Evolutionary conservation across 805 yeast species (phyloP).

Genomic region (Suhomyces tanzawaensis): DNA sequence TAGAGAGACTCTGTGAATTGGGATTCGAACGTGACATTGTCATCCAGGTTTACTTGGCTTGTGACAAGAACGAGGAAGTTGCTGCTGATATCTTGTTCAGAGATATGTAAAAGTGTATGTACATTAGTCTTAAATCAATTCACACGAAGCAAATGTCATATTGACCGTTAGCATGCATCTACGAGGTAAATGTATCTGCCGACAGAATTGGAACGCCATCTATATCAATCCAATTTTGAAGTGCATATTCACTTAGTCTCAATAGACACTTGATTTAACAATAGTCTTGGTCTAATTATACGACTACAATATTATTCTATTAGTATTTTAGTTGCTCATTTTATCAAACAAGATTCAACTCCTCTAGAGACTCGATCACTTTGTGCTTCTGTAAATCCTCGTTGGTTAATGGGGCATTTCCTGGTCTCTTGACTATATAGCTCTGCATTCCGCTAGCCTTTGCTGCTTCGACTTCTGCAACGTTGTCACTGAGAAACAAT

Average conservation of each 20-base stretch:
- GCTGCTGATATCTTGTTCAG: slow-evolving; percentile 88
- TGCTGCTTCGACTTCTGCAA: slow-evolving; percentile 76
- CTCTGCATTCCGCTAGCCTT: slow-evolving; percentile 58
- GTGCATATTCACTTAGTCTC: no score
- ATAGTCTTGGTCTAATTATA: no score
- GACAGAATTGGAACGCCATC: no score
- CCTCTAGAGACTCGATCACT: slow-evolving; percentile 1
- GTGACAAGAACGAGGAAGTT: slow-evolving; percentile 95
- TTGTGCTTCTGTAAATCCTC: slow-evolving; percentile 22
- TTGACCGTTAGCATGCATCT: no score
- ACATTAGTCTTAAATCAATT: slow-evolving; percentile 4
- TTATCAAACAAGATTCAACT: background rate
- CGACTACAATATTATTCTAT: background rate
- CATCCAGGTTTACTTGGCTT: slow-evolving; percentile 92
- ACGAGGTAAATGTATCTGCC: no score
- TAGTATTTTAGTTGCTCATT: background rate
- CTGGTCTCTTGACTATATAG: slow-evolving; percentile 65
- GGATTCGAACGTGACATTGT: slow-evolving; percentile 89
- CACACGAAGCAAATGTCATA: no score
- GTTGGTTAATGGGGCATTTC: slow-evolving; percentile 55
- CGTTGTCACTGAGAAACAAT: slow-evolving; percentile 78
- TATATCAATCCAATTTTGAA: no score
- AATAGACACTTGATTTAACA: no score
- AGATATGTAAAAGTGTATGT: slow-evolving; percentile 27
- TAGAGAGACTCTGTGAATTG: slow-evolving; percentile 81